phyloP scores from a whole-genome alignment of 495 filamentous ascomycete species.

The Mytilinidion resinicola region DNA sequence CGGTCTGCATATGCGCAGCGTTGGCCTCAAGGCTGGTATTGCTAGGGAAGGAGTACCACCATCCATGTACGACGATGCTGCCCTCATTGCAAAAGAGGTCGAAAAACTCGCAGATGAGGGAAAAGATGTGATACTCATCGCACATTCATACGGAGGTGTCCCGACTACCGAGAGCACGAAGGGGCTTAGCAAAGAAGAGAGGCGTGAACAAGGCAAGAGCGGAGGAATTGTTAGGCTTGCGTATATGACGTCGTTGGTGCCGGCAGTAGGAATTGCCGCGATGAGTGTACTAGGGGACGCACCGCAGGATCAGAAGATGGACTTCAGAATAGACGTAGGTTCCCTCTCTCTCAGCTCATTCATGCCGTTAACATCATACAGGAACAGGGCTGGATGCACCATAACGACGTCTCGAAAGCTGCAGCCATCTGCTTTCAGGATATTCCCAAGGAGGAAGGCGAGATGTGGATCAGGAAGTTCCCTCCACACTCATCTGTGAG shows the following conservation, averaged over 20 bases:
- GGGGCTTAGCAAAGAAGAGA: conserved; percentile 14
- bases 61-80: conserved; percentile 21
- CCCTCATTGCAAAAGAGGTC: conserved; percentile 4
- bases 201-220: conserved; percentile 14
- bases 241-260: conserved; percentile 16
- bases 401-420: background rate
- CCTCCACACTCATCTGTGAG: conserved; percentile 6
- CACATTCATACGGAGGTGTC: conserved; percentile 20
- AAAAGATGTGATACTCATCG: conserved; percentile 18
- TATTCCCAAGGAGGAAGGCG: conserved; percentile 6
- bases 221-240: conserved; percentile 18
- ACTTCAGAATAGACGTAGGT: no score
- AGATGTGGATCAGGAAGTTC: conserved; percentile 6
- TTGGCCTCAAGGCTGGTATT: background rate
- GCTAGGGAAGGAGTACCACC: background rate
- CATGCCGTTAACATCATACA: background rate
- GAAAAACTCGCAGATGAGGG: conserved; percentile 15
- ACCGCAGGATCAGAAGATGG: background rate
- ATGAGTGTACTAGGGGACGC: background rate
- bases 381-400: conserved; percentile 7
- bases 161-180: conserved; percentile 3
- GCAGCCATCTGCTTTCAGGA: conserved; percentile 2
- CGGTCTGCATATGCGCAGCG: conserved; percentile 1
- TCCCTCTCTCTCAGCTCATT: no score
- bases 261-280: background rate